Percentiles rank a stretch among this genome's conserved stretches.
phyloP scores from a whole-genome alignment of 2,329 filamentous ascomycete genomes.

The Monosporascus sp. region DNA sequence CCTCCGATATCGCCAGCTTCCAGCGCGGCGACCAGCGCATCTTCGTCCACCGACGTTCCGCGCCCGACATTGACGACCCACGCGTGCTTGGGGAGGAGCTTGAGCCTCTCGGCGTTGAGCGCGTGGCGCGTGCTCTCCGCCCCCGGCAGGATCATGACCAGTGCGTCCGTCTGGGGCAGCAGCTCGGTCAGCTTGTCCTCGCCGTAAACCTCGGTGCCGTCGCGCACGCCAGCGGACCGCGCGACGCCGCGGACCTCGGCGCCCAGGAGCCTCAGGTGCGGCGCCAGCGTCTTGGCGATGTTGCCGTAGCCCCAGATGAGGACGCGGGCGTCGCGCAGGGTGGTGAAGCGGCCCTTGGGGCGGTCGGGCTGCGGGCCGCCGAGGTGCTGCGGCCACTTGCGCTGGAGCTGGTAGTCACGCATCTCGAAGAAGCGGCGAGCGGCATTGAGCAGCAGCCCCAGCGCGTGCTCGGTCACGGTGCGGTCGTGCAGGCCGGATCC shows the following conservation, averaged over 20 bases:
- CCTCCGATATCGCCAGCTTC: slow-evolving; percentile 39
- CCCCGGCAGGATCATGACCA: slow-evolving; percentile 64
- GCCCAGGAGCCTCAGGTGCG: slow-evolving; percentile 49
- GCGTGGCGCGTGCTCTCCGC: slow-evolving; percentile 50
- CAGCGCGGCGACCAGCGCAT: slow-evolving; percentile 41
- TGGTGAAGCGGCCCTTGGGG: slow-evolving; percentile 51
- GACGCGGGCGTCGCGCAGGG: slow-evolving; percentile 52
- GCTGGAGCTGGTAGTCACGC: slow-evolving; percentile 54
- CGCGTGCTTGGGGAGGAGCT: slow-evolving; percentile 50
- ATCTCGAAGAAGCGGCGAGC: slow-evolving; percentile 56
- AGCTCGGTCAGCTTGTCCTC: slow-evolving; percentile 50
- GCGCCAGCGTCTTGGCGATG: slow-evolving; percentile 56
- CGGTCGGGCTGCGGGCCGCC: slow-evolving; percentile 57
- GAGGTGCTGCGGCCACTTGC: slow-evolving; percentile 56
- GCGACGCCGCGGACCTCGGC: slow-evolving; percentile 56
- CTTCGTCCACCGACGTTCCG: slow-evolving; percentile 44
- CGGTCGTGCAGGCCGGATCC: slow-evolving; percentile 60
- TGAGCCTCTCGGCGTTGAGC: slow-evolving; percentile 48
- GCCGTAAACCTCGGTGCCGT: slow-evolving; percentile 51
- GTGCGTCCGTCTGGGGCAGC: slow-evolving; percentile 53
- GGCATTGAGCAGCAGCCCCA: slow-evolving; percentile 51
- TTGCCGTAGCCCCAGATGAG: slow-evolving; percentile 63
- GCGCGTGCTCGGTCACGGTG: slow-evolving; percentile 60
- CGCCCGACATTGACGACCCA: slow-evolving; percentile 51
- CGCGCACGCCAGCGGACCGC: slow-evolving; percentile 48